Evolutionary conservation across 116 monocot genomes (phyloP), one percentile per base, ranked within the genome.

Genomic region (Phalaenopsis hybrid): DNA sequence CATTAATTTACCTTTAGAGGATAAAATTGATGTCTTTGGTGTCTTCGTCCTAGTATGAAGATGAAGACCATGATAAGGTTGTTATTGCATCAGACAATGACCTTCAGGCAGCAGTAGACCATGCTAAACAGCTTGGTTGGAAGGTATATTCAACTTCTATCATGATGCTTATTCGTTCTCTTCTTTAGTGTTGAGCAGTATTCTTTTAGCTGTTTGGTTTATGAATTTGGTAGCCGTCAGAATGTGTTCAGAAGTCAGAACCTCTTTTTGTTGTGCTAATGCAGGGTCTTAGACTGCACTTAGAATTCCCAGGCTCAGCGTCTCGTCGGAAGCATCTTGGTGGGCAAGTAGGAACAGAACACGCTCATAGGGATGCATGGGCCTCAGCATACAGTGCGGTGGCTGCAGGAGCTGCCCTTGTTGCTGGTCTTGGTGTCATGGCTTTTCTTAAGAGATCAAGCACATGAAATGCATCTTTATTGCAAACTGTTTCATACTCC

Each of bases 351-450:
- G 68, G 81, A 12, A 73, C 86, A 3, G 90, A 94, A 43, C 83
- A 82, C n/a, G 86, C 86, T 2, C 89, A 86, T 5, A 86, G 83
- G 80, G 94, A 96, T 69, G 90, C 94, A 59, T 96, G 96, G 96
- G 91, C 92, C 5, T 70, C 94, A 45, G 96, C 96, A 18, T 96
- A 96, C 81, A 91, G 92, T 63, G 73, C 89, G 1, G 94, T 96
- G 52, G 92, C 96, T 10, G 96, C 96, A 4, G 91, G 96, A 68
- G 96, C 96, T 44, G 94, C 96, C 41, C 88, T 96, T 46, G 91
- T 96, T 63, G 91, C 96, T 21, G 96, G 96, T 8, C 87, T 96
- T 63, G 92, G 94, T 13, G 83, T 94, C 17, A 90, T 96, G 94
- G 96, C 96, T 45, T 96, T 91, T 79, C 77, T 96, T 78, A 96